Evolutionary conservation across 2,329 filamentous ascomycete genomes (phyloP), one percentile per base, ranked within the genome.

Genomic region (Sporothrix dimorphospora): DNA sequence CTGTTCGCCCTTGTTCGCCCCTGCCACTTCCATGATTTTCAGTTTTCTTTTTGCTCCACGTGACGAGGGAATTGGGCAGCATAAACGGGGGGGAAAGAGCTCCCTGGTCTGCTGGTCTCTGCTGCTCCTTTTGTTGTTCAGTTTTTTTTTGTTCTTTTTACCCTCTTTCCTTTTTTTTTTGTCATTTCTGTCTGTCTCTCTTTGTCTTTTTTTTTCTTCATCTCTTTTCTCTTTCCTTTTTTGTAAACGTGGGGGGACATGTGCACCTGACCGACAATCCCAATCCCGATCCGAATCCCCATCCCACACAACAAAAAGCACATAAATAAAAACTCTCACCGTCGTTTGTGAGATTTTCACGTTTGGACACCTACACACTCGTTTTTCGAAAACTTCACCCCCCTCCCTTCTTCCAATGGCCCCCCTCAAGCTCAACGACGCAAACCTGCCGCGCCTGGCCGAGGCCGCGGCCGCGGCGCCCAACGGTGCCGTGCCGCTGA

Each of bases 361-460:
- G 24, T 49, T 34, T 30, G 63, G 42, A 34, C 63, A 34, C 24
- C 9, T 24, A 24, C n/a, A n/a, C 19, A 53, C 49, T 45, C 21
- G 40, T 65, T 47, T 30, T 27, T 30, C 61, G 1, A 40, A 47
- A 9, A 16, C n/a, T 8, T 38, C 66, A 42, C 49, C 16, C 27
- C n/a, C n/a, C 47, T 38, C 65, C 19, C 8, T 49, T 27, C 34
- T 9, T 19, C n/a, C 42, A 59, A 73, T 72, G 66, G 66, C 72
- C 6, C 42, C 73, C n/a, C 59, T 83, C 73, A 81, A 82, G 77
- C 81, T 84, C 71, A 82, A 75, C 76, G 81, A 69, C 78, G 75
- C 78, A 73, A 83, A 82, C 75, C 75, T 84, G 69, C 72, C 79
- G 65, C 79, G 80, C 72, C 83, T 84, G 12, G 65, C 68, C 11